phyloP scores from a whole-genome alignment of 1,284 basidiomycete genomes.

The Macrocystidia cucumis region DNA sequence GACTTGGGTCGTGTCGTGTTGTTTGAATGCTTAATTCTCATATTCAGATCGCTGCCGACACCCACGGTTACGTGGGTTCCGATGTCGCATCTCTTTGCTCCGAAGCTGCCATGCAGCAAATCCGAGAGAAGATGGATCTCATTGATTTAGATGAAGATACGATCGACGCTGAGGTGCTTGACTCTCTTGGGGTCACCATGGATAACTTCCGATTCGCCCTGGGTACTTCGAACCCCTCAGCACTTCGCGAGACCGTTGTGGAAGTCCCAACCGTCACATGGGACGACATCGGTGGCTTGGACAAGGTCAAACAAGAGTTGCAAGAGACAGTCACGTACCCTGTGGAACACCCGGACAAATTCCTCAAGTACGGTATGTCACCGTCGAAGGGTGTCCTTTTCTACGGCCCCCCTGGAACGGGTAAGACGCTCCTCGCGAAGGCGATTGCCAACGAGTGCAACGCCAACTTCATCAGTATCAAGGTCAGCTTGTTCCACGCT shows the following conservation, averaged over 20 bases:
- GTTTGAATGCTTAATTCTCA: too few relatives aligned
- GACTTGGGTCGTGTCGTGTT: too few relatives aligned
- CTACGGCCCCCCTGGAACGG: conserved; percentile 95
- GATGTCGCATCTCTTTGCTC: conserved; percentile 96
- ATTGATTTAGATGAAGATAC: conserved; percentile 93
- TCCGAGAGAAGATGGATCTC: conserved; percentile 96
- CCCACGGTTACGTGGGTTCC: conserved; percentile 98
- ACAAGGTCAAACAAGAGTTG: conserved; percentile 98
- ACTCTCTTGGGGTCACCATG: conserved; percentile 95
- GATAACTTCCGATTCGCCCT: conserved; percentile 98
- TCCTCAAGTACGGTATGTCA: conserved; percentile 99
- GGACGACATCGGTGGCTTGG: conserved; percentile 99
- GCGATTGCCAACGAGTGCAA: conserved; percentile 99
- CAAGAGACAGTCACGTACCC: conserved; percentile 99
- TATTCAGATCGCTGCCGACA: conserved; percentile 89
- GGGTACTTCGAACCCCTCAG: conserved; percentile 93
- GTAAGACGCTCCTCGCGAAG: conserved; percentile 94
- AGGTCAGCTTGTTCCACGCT: conserved; percentile 36
- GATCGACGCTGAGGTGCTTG: conserved; percentile 95
- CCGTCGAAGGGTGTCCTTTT: conserved; percentile 98
- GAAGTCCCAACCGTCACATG: conserved; percentile 87
- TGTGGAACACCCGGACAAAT: conserved; percentile 99
- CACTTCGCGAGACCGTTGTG: conserved; percentile 93
- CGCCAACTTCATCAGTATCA: conserved; percentile 97
- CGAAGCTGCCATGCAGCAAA: conserved; percentile 98